phyloP scores from a whole-genome alignment of 1,139 yeast species.

The Candida sp. region DNA sequence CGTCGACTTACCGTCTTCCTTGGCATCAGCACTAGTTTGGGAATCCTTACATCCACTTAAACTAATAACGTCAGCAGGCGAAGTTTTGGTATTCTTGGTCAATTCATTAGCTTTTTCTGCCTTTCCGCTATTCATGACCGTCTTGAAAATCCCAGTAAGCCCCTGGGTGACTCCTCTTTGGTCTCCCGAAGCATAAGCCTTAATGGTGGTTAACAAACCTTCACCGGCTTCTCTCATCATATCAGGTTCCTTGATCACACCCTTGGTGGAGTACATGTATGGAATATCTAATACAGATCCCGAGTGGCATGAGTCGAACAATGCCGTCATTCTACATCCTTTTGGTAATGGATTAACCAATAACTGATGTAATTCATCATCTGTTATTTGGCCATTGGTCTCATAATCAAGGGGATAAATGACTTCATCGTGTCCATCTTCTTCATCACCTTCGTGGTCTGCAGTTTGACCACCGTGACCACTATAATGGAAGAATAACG shows the following conservation, averaged over 20 bases:
- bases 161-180: constrained; percentile 47
- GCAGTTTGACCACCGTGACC: constrained; percentile 91
- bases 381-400: constrained; percentile 68
- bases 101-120: constrained; percentile 23
- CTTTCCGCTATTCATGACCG: constrained; percentile 24
- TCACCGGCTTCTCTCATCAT: constrained; percentile 80
- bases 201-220: constrained; percentile 69
- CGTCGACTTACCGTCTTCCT: constrained; percentile 71
- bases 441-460: constrained; percentile 88
- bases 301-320: constrained; percentile 92
- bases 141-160: constrained; percentile 47
- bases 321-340: constrained; percentile 85
- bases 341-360: constrained; percentile 75
- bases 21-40: constrained; percentile 79
- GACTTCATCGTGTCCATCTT: constrained; percentile 84
- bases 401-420: constrained; percentile 91
- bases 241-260: constrained; percentile 87
- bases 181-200: constrained; percentile 73
- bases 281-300: constrained; percentile 92
- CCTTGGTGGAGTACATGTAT: constrained; percentile 85
- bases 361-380: constrained; percentile 81
- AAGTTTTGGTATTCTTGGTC: constrained; percentile 54
- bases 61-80: constrained; percentile 86
- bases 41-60: constrained; percentile 91
- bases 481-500: constrained; percentile 81